Percentiles rank a stretch among this genome's conserved stretches.
Evolutionary conservation across 345 rosid species (phyloP).

Genomic region (Rubroshorea leprosula): DNA sequence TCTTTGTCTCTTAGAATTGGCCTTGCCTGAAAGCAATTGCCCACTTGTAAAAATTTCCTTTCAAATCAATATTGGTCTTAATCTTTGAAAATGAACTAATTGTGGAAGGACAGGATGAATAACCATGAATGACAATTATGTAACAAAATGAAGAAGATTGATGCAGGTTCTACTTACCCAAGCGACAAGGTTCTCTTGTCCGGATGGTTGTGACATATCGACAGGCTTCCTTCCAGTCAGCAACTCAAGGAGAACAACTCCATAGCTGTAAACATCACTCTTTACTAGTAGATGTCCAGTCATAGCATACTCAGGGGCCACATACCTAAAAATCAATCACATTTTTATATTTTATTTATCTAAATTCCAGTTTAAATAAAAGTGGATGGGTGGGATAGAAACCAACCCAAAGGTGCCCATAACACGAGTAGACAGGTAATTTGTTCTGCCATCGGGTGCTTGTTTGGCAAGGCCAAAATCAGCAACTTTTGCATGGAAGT

Average conservation of each 20-base stretch:
- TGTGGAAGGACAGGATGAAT: background rate
- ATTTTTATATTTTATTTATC: slow-evolving; percentile 7
- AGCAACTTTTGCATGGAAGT: slow-evolving; percentile 93
- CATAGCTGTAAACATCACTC: slow-evolving; percentile 98
- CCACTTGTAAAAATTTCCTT: slow-evolving; percentile 7
- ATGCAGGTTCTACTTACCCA: slow-evolving; percentile 56
- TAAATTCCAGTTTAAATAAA: background rate
- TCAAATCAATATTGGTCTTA: background rate
- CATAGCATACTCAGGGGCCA: slow-evolving; percentile 99
- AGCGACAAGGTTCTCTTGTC: slow-evolving; percentile 96
- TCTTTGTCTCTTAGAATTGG: slow-evolving; percentile 96
- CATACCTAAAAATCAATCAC: slow-evolving; percentile 54
- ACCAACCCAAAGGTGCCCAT: slow-evolving; percentile 99
- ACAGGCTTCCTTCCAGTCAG: slow-evolving; percentile 94
- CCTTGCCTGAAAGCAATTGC: slow-evolving; percentile 67
- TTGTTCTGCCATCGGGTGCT: slow-evolving; percentile 98
- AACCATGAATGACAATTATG: background rate
- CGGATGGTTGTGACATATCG: slow-evolving; percentile 96
- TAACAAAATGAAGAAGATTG: slow-evolving; percentile 5
- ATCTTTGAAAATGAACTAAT: background rate
- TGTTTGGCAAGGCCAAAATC: slow-evolving; percentile 99
- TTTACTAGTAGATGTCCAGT: slow-evolving; percentile 96
- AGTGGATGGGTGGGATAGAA: slow-evolving; percentile 7
- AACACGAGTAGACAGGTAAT: slow-evolving; percentile 91
- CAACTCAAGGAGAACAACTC: slow-evolving; percentile 94